phyloP scores from a whole-genome alignment of 305 asterid genomes.

The Coffea humblotiana region DNA sequence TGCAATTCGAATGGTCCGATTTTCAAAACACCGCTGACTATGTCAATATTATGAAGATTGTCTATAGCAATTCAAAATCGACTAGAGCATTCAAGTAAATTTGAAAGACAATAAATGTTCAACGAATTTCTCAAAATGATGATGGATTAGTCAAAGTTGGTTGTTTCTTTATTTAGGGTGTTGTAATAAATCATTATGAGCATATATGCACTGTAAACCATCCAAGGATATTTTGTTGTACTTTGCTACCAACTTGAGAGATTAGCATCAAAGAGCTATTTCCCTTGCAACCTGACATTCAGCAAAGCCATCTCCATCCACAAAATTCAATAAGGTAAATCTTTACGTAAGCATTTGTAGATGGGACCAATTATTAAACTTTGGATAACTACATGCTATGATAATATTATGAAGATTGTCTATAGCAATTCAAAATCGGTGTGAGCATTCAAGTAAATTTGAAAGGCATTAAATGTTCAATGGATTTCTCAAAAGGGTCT shows the following conservation, averaged over 20 bases:
- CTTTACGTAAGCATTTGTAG: not conserved
- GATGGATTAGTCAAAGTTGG: not conserved
- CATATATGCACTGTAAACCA: not conserved
- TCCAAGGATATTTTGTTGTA: not conserved
- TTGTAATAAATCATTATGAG: not conserved
- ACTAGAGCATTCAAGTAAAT: not conserved
- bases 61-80: not conserved
- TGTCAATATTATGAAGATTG: not conserved
- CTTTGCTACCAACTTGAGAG: not conserved
- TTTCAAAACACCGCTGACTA: not conserved
- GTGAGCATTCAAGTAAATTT: not conserved
- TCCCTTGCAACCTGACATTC: not conserved
- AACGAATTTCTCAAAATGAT: not conserved
- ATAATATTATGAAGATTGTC: too few species aligned
- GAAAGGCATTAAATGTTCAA: not conserved
- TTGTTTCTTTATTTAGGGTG: not conserved
- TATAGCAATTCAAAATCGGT: not conserved
- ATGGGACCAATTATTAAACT: not conserved
- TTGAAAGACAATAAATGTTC: not conserved
- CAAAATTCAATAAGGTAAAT: not conserved
- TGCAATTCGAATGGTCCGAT: too few species aligned
- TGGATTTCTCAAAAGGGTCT: too few species aligned
- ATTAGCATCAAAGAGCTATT: not conserved
- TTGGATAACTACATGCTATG: not conserved
- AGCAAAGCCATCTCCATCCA: not conserved